Evolutionary conservation across 2,329 filamentous ascomycete species (phyloP).

Genomic region (Cladosporium oxysporum): DNA sequence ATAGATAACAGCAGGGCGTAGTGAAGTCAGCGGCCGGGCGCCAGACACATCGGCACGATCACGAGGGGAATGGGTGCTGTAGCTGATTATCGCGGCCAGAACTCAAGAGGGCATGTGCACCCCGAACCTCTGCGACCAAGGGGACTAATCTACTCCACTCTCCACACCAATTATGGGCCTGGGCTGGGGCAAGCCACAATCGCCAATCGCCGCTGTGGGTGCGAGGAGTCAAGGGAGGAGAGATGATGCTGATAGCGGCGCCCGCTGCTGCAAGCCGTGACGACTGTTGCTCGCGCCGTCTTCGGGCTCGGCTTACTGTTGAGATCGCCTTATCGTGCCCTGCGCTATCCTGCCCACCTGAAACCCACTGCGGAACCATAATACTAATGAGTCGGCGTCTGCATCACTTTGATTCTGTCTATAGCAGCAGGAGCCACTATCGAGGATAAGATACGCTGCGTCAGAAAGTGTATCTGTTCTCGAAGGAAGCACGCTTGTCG

Average conservation of each 20-base stretch:
- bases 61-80: not conserved
- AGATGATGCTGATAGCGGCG: constrained; percentile 8
- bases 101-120: constrained; percentile 12
- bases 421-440: not conserved
- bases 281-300: constrained; percentile 2
- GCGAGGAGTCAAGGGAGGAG: not conserved
- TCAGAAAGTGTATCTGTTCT: not conserved
- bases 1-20: constrained; percentile 2
- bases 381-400: not conserved
- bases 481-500: not conserved
- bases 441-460: not conserved
- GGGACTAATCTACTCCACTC: constrained; percentile 7
- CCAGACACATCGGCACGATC: constrained; percentile 1
- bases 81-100: constrained; percentile 8
- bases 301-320: constrained; percentile 9
- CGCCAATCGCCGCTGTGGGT: not conserved
- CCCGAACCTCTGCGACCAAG: not conserved
- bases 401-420: not conserved
- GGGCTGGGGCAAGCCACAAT: constrained; percentile 12
- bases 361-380: not conserved
- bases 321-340: constrained; percentile 1
- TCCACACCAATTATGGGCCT: constrained; percentile 10
- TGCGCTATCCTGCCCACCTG: not conserved
- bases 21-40: not conserved
- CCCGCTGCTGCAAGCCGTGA: not conserved